Evolutionary conservation across 345 rosid genomes (phyloP), one percentile per base, ranked within the genome.

Genomic region (Garcia nutans): DNA sequence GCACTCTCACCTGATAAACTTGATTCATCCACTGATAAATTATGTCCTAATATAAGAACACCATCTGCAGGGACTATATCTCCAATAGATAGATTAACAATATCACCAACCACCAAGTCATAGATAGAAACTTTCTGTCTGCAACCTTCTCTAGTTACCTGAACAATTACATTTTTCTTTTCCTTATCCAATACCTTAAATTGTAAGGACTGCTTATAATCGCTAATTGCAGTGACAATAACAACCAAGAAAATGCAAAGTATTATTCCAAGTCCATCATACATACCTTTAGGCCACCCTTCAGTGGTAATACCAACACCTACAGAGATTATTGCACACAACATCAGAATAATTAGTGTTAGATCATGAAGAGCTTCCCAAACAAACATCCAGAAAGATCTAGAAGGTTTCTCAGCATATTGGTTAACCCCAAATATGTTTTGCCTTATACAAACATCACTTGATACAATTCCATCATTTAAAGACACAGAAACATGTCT

Each of bases 291-390:
- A 23, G 97, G 98, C 89, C 90, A 92, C 17, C 98, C 97, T 83
- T 92, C 97, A 2, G 97, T 89, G 57, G 92, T 92, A 82, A 94
- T 82, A 45, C 98, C 98, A 50, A 94, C 97, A 33, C 97, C 97
- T 68, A 92, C 87, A 10, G 98, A 91, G n/a, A 88, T 82, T 59
- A 83, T 92, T 41, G 97, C 97, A 76, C 98, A 94, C 31, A 89
- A 78, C 86, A 90, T 90, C 41, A 94, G 95, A 75, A 92, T 91
- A 55, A 91, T 88, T 24, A 94, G 85, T 15, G 98, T 94, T 41
- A 92, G 68, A 65, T 94, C 98, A 45, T 92, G 98, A 68, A 94
- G 82, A 44, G 98, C 97, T 31, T 94, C 98, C 98, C 98, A 94
- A 23, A 92, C 97, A 83, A 94, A 94, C 85, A 72, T 89, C 83